Conservation (phyloP, 352 stramenopile genomes). For the Phytophthora hybrid region DNA sequence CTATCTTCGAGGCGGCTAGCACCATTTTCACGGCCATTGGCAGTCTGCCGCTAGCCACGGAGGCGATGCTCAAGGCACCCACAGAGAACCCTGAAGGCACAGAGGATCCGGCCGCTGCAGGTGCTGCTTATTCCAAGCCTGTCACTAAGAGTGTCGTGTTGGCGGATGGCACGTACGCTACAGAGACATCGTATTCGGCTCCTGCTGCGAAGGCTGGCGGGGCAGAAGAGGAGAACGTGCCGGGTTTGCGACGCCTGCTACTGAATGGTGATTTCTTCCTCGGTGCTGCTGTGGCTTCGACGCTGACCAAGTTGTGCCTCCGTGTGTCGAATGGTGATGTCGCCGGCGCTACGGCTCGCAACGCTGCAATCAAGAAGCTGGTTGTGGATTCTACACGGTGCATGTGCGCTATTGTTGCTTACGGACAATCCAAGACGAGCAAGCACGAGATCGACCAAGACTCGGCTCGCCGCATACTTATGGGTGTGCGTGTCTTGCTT, state of each 20-base stretch:
- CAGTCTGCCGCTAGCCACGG: slow-evolving; percentile 72
- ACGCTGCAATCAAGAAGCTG: slow-evolving; percentile 68
- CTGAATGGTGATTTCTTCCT: slow-evolving; percentile 97
- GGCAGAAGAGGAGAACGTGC: slow-evolving; percentile 73
- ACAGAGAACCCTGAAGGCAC: slow-evolving; percentile 30
- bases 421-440: slow-evolving; percentile 75
- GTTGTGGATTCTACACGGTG: slow-evolving; percentile 75
- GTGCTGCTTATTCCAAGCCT: slow-evolving; percentile 85
- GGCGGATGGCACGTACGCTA: slow-evolving; percentile 99
- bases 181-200: slow-evolving; percentile 93
- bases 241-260: slow-evolving; percentile 90
- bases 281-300: slow-evolving; percentile 91
- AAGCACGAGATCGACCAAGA: slow-evolving; percentile 94
- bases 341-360: slow-evolving; percentile 50
- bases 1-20: slow-evolving; percentile 76
- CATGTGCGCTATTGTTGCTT: slow-evolving; percentile 81
- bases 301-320: slow-evolving; percentile 98
- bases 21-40: slow-evolving; percentile 92
- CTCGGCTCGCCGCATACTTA: slow-evolving; percentile 95
- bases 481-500: slow-evolving; percentile 95
- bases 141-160: slow-evolving; percentile 99
- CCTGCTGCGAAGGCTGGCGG: slow-evolving; percentile 50
- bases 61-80: slow-evolving; percentile 60
- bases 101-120: slow-evolving; percentile 34
- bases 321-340: slow-evolving; percentile 76